Evolutionary conservation across 345 rosid species (phyloP).

Genomic region (Physaria fendleri): DNA sequence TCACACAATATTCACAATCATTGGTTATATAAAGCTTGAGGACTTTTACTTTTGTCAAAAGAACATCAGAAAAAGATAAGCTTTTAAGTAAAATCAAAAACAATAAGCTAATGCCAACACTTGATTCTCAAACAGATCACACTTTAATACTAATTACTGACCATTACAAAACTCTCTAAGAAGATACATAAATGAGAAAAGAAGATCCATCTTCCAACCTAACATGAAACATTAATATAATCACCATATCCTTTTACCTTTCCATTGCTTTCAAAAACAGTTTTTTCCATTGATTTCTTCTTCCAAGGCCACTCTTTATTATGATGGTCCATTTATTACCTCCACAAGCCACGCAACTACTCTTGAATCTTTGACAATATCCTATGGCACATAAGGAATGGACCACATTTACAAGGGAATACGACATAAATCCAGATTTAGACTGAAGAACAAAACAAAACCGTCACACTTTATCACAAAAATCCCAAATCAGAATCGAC

Average conservation of each 20-base stretch:
- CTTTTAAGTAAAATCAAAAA: not conserved
- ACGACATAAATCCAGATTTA: conserved; percentile 17
- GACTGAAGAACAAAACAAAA: conserved; percentile 1
- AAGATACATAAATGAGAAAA: not conserved
- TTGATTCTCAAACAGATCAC: not conserved
- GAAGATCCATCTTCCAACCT: not conserved
- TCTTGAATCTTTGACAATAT: conserved; percentile 5
- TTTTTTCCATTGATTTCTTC: conserved; percentile 68
- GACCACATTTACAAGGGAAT: conserved; percentile 16
- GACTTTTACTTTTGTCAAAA: not conserved
- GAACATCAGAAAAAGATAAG: not conserved
- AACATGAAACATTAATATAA: not conserved
- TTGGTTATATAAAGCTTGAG: not conserved
- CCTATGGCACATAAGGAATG: conserved; percentile 5
- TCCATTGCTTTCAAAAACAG: conserved; percentile 31
- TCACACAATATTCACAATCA: not conserved
- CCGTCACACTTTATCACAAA: not conserved
- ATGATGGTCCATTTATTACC: conserved; percentile 55
- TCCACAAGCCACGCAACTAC: conserved; percentile 15
- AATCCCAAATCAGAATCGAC: conserved; percentile 7
- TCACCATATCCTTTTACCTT: conserved; percentile 42
- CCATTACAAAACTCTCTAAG: not conserved
- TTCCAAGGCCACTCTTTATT: conserved; percentile 80
- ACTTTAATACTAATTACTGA: not conserved
- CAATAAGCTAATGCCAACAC: not conserved